Percentiles rank a stretch among this genome's conserved stretches.
Evolutionary conservation across 2,329 filamentous ascomycete genomes (phyloP).

Genomic region (Rachicladosporium sp.): DNA sequence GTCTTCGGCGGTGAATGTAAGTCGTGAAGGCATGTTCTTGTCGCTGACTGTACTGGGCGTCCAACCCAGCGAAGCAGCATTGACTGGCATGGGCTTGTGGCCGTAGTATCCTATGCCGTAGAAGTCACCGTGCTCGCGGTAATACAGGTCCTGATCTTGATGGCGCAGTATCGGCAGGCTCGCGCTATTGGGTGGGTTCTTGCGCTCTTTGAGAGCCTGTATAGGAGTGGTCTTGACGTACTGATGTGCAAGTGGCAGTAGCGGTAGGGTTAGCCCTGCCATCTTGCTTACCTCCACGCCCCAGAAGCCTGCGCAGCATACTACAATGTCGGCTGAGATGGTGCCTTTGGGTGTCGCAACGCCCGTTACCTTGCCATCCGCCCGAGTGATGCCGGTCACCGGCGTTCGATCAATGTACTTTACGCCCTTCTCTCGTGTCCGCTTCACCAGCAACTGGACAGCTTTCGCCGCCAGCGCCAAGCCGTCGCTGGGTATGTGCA

Average conservation of each 20-base stretch:
- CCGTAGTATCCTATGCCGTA: constrained; percentile 54
- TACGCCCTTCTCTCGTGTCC: constrained; percentile 46
- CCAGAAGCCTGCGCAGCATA: constrained; percentile 56
- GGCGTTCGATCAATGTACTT: constrained; percentile 43
- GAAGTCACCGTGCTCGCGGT: constrained; percentile 51
- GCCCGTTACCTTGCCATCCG: constrained; percentile 41
- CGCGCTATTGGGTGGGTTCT: constrained; percentile 38
- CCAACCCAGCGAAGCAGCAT: constrained; percentile 40
- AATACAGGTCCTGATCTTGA: constrained; percentile 53
- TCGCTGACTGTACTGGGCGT: constrained; percentile 45
- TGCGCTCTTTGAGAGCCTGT: constrained; percentile 30
- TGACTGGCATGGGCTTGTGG: constrained; percentile 49
- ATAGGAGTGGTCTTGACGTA: constrained; percentile 50
- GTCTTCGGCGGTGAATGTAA: constrained; percentile 47
- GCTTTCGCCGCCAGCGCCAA: constrained; percentile 49
- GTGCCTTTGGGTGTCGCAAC: constrained; percentile 38
- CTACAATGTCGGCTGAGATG: constrained; percentile 46
- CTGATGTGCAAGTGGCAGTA: constrained; percentile 51
- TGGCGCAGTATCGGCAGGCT: constrained; percentile 47
- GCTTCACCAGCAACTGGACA: constrained; percentile 48
- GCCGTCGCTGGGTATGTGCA: constrained; percentile 50
- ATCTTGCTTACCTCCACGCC: constrained; percentile 53
- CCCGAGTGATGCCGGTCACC: constrained; percentile 45
- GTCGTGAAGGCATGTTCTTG: constrained; percentile 50
- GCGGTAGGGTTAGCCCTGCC: constrained; percentile 44